Conservation (phyloP, 257 asterid genomes). For the Solanum clarkiae region DNA sequence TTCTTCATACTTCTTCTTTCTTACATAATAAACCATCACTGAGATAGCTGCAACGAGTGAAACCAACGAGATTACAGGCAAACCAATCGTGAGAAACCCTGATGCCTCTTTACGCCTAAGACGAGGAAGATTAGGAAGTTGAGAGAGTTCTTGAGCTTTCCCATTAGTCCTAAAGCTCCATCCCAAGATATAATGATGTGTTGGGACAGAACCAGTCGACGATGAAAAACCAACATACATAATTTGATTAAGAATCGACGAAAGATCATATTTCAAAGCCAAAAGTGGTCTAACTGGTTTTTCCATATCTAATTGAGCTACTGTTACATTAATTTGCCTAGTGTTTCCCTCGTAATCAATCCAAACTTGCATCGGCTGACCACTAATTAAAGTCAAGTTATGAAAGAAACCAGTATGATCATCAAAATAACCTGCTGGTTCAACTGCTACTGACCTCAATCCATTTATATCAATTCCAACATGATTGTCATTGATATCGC, state of each 20-base stretch:
- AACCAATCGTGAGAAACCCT: slow-evolving; percentile 13
- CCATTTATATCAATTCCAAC: slow-evolving; percentile 46
- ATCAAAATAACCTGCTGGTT: slow-evolving; percentile 30
- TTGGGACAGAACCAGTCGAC: slow-evolving; percentile 22
- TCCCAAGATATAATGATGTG: slow-evolving; percentile 48
- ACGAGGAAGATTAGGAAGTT: slow-evolving; percentile 42
- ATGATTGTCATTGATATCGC: slow-evolving; percentile 40
- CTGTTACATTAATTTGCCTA: slow-evolving; percentile 17
- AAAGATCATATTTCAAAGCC: slow-evolving; percentile 19
- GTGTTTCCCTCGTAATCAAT: slow-evolving; percentile 26
- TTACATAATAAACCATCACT: slow-evolving; percentile 7
- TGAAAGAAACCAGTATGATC: not conserved
- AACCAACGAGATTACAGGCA: slow-evolving; percentile 16
- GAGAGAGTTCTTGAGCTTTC: slow-evolving; percentile 18
- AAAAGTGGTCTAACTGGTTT: slow-evolving; percentile 42
- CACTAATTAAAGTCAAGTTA: slow-evolving; percentile 30
- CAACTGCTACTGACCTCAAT: slow-evolving; percentile 6
- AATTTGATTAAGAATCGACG: slow-evolving; percentile 14
- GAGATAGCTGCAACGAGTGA: not conserved
- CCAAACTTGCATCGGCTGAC: slow-evolving; percentile 41
- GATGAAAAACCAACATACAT: slow-evolving; percentile 64
- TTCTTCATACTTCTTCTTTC: slow-evolving; percentile 31
- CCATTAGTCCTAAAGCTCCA: slow-evolving; percentile 52
- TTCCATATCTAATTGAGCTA: slow-evolving; percentile 15
- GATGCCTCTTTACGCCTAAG: slow-evolving; percentile 17